Percentiles rank a stretch among this genome's conserved stretches.
Evolutionary conservation across 2,329 filamentous ascomycete genomes (phyloP).

Genomic region (Ceratocystis huliohia): DNA sequence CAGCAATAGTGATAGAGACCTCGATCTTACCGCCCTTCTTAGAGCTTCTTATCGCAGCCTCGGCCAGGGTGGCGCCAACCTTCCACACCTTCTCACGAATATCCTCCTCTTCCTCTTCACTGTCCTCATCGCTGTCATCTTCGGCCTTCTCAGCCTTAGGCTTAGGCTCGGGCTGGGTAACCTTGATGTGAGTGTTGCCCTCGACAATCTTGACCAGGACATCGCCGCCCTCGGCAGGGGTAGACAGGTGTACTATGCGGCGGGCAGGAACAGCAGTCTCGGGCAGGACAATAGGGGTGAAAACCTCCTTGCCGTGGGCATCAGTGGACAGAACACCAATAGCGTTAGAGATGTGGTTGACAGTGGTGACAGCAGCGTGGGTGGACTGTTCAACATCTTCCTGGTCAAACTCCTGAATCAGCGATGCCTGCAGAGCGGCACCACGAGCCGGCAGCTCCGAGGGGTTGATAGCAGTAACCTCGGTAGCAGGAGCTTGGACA

Average conservation of each 20-base stretch:
- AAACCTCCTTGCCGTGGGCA: slow-evolving; percentile 50
- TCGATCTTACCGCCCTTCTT: slow-evolving; percentile 88
- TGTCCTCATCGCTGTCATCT: slow-evolving; percentile 44
- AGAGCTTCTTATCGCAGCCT: slow-evolving; percentile 69
- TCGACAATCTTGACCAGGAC: slow-evolving; percentile 82
- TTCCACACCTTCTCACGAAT: slow-evolving; percentile 86
- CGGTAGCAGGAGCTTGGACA: slow-evolving; percentile 74
- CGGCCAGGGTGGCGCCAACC: slow-evolving; percentile 66
- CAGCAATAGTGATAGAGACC: slow-evolving; percentile 77
- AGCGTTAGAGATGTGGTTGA: slow-evolving; percentile 77
- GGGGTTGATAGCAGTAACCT: slow-evolving; percentile 70
- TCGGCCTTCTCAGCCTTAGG: slow-evolving; percentile 56
- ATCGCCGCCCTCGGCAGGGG: slow-evolving; percentile 70
- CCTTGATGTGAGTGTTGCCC: slow-evolving; percentile 81
- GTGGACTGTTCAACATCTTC: slow-evolving; percentile 93
- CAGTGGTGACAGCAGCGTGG: slow-evolving; percentile 86
- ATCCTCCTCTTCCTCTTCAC: slow-evolving; percentile 74
- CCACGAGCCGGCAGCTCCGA: slow-evolving; percentile 80
- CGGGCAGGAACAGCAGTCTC: slow-evolving; percentile 86
- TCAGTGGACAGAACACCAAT: slow-evolving; percentile 68
- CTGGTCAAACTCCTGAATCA: slow-evolving; percentile 88
- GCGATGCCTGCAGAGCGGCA: slow-evolving; percentile 85
- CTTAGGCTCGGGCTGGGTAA: slow-evolving; percentile 76
- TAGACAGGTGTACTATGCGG: slow-evolving; percentile 64
- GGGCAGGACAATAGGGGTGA: slow-evolving; percentile 67